Evolutionary conservation across 768 basidiomycete genomes (phyloP).

Genomic region (Chalciporus pseudorubinellus): DNA sequence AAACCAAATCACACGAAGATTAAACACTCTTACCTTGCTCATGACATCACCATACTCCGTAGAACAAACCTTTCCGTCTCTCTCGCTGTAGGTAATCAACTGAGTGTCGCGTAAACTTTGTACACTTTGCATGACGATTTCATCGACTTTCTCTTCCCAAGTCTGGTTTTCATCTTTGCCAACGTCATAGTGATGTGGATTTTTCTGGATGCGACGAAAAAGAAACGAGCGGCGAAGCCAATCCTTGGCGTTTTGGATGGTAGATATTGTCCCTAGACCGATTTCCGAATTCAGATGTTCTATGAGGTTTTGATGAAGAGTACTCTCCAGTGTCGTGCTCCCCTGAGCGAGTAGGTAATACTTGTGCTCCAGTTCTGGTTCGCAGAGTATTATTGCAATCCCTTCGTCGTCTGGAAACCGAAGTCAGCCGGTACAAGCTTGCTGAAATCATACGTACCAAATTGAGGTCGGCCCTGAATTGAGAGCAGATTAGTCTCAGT

Average conservation of each 20-base stretch:
- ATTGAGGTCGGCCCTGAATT: constrained; percentile 81
- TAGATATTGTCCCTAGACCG: constrained; percentile 77
- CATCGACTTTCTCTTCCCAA: constrained; percentile 71
- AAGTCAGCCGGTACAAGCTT: not conserved
- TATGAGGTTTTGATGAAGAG: constrained; percentile 73
- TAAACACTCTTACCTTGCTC: constrained; percentile 60
- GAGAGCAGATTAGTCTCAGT: not conserved
- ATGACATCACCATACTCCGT: constrained; percentile 84
- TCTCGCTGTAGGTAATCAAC: constrained; percentile 49
- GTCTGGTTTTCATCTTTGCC: constrained; percentile 53
- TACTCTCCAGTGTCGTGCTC: constrained; percentile 79
- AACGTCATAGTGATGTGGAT: constrained; percentile 74
- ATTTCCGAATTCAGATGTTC: constrained; percentile 97
- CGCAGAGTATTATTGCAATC: constrained; percentile 80
- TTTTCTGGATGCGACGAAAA: constrained; percentile 80
- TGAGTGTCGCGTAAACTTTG: constrained; percentile 56
- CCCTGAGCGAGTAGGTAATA: constrained; percentile 70
- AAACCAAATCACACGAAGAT: not conserved
- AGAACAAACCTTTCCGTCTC: constrained; percentile 46
- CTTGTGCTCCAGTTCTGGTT: constrained; percentile 65
- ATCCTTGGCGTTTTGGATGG: constrained; percentile 62
- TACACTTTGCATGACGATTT: constrained; percentile 69
- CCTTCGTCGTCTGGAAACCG: constrained; percentile 68
- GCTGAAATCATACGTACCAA: constrained; percentile 46
- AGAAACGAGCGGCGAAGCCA: constrained; percentile 90